Evolutionary conservation across 352 stramenopile genomes (phyloP).

Genomic region (Globisporangium mamillatum): DNA sequence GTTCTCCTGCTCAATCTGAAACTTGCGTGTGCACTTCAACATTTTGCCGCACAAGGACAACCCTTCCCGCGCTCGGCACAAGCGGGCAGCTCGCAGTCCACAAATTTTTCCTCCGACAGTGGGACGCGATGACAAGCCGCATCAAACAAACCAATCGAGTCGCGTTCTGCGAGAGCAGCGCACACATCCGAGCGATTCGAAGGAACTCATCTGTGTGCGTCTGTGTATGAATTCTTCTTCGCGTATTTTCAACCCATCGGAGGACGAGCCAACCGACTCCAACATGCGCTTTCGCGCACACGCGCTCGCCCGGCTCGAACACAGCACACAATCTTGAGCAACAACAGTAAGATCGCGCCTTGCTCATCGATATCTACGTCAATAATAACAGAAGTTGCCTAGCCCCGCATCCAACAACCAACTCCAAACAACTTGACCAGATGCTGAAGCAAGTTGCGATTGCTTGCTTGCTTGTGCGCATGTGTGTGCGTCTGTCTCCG

Average conservation of each 20-base stretch:
- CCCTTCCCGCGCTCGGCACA: not conserved
- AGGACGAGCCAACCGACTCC: conserved; percentile 8
- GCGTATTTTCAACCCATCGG: conserved; percentile 9
- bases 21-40: conserved; percentile 13
- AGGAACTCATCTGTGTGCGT: not conserved
- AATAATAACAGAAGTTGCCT: not conserved
- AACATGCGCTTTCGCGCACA: conserved; percentile 1
- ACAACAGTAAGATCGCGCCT: not conserved
- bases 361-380: not conserved
- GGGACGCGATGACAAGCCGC: conserved; percentile 9
- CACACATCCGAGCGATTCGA: not conserved
- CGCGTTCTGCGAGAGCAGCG: not conserved
- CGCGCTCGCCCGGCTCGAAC: conserved; percentile 3
- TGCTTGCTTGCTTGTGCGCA: not conserved
- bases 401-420: not conserved
- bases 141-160: conserved; percentile 3
- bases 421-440: not conserved
- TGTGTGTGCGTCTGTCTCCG: not conserved
- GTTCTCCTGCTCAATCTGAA: not conserved
- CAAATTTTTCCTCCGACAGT: conserved; percentile 14
- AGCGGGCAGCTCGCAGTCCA: conserved; percentile 6
- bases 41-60: not conserved
- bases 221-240: not conserved
- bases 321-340: not conserved
- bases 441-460: not conserved